Base-by-base conservation (phyloP, 345 rosid species). In the Melastoma malabathricum region DNA sequence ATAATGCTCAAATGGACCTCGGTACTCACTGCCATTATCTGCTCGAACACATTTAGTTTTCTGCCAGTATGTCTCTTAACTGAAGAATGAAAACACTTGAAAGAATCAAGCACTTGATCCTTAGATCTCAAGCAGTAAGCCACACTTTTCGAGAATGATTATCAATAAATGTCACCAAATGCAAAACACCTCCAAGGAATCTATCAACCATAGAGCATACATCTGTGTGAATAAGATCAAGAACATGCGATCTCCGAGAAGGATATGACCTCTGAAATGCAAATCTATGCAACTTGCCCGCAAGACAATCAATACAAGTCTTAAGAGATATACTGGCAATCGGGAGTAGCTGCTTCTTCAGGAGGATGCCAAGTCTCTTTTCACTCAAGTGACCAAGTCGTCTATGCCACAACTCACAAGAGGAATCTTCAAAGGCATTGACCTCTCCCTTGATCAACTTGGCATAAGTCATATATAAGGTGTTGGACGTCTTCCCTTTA, bases 121-220 rank as follows among this genome's bases (percentile, higher is more conserved):
- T 52, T 52, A 4, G 10, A n/a, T 39, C 31, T 52, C 18, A 55
- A 18, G 4, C 14, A 17, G 14, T 55, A 43, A 31, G 13, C 15
- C 50, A 43, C 50, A 55, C 13, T 15, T 17, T 55, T 4, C 41
- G 44, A 15, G 50, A 44, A 29, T 27, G 47, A 13, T 39, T 25
- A 54, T 54, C 47, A 15, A 54, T 6, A 16, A 41, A 54, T 7
- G 3, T 44, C 6, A 54, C 47, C 22, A 16, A 54, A 54, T 41
- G 27, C 8, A 23, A 16, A 31, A 6, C 38, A 14, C 55, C 55
- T 22, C 55, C 18, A 27, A 51, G 17, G 5, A 16, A 23, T 13
- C 13, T 27, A 13, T 15, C 18, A 6, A 17, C 18, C 27, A 48
- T 18, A 18, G 7, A 23, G 14, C 23, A 48, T 18, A 8, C 29